Conservation (phyloP, 306 rosid genomes). For the Acacia confusa region DNA sequence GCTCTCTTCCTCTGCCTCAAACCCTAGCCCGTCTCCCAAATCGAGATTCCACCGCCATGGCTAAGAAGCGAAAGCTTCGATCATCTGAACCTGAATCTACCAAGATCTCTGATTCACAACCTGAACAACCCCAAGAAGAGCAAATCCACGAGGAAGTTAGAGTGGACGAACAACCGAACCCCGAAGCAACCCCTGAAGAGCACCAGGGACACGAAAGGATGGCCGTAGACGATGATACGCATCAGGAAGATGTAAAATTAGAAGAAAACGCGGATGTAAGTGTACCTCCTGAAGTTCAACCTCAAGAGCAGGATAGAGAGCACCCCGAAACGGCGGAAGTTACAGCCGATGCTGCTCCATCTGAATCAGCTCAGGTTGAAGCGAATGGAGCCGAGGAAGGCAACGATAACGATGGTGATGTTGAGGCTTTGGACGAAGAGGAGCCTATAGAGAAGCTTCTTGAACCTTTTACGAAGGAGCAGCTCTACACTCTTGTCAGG, state of each 20-base stretch:
- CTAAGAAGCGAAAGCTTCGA: conserved; percentile 73
- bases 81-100: conserved; percentile 52
- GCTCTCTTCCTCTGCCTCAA: background rate
- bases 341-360: background rate
- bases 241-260: background rate
- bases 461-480: conserved; percentile 72
- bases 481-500: conserved; percentile 51
- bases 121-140: conserved; percentile 13
- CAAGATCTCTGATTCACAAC: conserved; percentile 35
- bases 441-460: conserved; percentile 69
- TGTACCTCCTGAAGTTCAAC: conserved; percentile 10
- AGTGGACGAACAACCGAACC: conserved; percentile 17
- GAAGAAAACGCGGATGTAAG: background rate
- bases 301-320: conserved; percentile 24
- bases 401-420: conserved; percentile 37
- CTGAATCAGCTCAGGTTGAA: conserved; percentile 22
- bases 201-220: conserved; percentile 25
- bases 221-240: conserved; percentile 39
- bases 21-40: conserved; percentile 39
- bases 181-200: conserved; percentile 25
- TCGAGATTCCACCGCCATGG: conserved; percentile 47
- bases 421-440: conserved; percentile 39
- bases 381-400: conserved; percentile 38
- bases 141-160: conserved; percentile 20
- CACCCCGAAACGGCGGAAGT: conserved; percentile 6